These are phyloP conservation scores for Balansia obtecta DNA, from an alignment of 2,329 filamentous ascomycete genomes.

Conservation along the genomic window DNA sequence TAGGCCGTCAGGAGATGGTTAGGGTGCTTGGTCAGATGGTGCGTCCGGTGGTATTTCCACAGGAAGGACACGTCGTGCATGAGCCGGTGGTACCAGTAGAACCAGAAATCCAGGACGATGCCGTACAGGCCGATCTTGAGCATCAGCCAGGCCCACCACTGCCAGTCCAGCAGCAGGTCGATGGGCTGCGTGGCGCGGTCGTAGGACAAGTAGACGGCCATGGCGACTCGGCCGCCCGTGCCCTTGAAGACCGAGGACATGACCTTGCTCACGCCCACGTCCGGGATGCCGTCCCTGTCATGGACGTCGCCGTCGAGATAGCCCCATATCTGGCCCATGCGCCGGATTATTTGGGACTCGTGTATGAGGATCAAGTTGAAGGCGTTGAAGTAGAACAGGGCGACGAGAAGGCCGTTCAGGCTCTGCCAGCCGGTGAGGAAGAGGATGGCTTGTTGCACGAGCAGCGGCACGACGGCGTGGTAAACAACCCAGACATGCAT, in stretches of 20 bases:
- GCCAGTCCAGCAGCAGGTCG: conserved; percentile 5
- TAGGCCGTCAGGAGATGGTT: conserved; percentile 17
- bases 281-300: conserved; percentile 22
- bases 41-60: conserved; percentile 31
- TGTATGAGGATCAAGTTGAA: conserved; percentile 29
- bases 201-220: conserved; percentile 17
- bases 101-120: conserved; percentile 28
- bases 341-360: conserved; percentile 24
- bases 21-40: conserved; percentile 32
- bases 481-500: conserved; percentile 26
- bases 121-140: conserved; percentile 18
- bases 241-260: conserved; percentile 21
- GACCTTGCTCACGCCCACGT: conserved; percentile 24
- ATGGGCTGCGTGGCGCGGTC: conserved; percentile 15
- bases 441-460: conserved; percentile 13
- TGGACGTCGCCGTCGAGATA: conserved; percentile 28
- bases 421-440: conserved; percentile 17
- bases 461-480: conserved; percentile 11
- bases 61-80: conserved; percentile 28
- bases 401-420: conserved; percentile 11
- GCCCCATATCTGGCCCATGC: conserved; percentile 24
- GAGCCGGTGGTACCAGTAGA: conserved; percentile 23
- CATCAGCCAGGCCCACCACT: conserved; percentile 21
- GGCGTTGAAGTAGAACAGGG: conserved; percentile 24
- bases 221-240: conserved; percentile 18